Evolutionary conservation across 2,329 filamentous ascomycete species (phyloP), one percentile per base, ranked within the genome.

Genomic region (Magnaporthiopsis incrustans): DNA sequence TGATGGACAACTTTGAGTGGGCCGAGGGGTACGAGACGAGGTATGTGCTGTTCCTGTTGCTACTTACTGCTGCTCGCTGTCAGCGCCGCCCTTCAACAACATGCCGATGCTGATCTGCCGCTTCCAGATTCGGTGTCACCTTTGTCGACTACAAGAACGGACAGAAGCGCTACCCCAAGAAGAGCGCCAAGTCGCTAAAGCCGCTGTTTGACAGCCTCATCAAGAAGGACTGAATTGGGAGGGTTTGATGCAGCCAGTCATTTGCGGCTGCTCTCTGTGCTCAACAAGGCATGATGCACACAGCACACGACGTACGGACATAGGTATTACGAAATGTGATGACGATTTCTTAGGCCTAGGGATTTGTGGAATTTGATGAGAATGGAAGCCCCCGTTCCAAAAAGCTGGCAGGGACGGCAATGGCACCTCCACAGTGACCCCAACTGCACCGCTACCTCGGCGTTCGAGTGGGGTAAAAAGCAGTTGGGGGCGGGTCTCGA

Each of bases 1-100:
- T 96, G 68, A 85, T 96, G 83, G 92, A 96, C 77, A 94, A 94
- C 79, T 94, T 94, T 71, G 91, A 94, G 76, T 94, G 90, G 90
- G 90, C 91, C n/a, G 91, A 96, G 74, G 91, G 91, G 14, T 96
- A 94, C 72, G 88, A 91, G 78, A 95, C 91, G 58, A 84, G 91
- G 61, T 62, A 38, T 15, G 61, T 62, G 15, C 5, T 11, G n/a
- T 25, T 25, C 4, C 30, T 38, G 59, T 15, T 11, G 11, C 57
- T 67, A 10, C 8, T 44, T 67, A 10, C 8, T 44, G 14, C 59
- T n/a, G 59, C 30, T 59, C 15, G 60, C 44, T 22, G 6, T 44
- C 26, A 10, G 14, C 26, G 26, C 14, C 10, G 26, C 30, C 27
- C 1, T n/a, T 32, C n/a, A 30, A 30, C 44, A 33, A 30, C 44